Evolutionary conservation across 768 basidiomycete species (phyloP).

Genomic region (Lentinula guzmanii): DNA sequence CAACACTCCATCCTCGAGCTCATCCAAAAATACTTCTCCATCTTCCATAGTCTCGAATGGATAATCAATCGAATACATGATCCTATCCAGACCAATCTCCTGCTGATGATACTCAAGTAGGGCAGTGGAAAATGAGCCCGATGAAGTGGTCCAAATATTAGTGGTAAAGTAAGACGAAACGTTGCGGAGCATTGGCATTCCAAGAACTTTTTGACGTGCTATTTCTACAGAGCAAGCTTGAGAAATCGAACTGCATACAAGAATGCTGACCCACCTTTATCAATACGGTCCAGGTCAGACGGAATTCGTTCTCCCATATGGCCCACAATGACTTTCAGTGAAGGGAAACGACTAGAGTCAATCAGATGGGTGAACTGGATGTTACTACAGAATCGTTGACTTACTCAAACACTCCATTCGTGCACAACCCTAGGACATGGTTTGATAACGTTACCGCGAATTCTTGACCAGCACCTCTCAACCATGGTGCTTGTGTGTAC

Average conservation of each 20-base stretch:
- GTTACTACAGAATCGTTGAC: conserved; percentile 2
- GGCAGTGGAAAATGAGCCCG: conserved; percentile 32
- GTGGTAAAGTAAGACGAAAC: conserved; percentile 30
- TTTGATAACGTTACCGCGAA: conserved; percentile 31
- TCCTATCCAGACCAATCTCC: conserved; percentile 33
- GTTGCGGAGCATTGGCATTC: conserved; percentile 31
- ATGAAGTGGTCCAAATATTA: conserved; percentile 33
- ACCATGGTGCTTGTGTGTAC: conserved; percentile 23
- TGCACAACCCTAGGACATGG: conserved; percentile 32
- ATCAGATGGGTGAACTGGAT: background rate
- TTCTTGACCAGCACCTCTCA: conserved; percentile 28
- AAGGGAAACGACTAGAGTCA: conserved; percentile 33
- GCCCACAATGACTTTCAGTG: conserved; percentile 34
- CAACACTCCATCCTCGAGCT: conserved; percentile 1
- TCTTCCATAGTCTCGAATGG: conserved; percentile 17
- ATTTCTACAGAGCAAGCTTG: background rate
- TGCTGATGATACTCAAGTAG: conserved; percentile 32
- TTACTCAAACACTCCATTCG: conserved; percentile 28
- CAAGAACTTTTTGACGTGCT: background rate
- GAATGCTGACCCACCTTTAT: conserved; percentile 21
- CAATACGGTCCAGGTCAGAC: conserved; percentile 34
- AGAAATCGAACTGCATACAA: background rate
- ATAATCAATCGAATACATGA: conserved; percentile 36
- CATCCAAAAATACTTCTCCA: conserved; percentile 7
- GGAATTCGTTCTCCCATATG: conserved; percentile 39